These are phyloP conservation scores for Phytopythium ostracodes DNA, from an alignment of 352 stramenopile genomes.

Conservation along the genomic window DNA sequence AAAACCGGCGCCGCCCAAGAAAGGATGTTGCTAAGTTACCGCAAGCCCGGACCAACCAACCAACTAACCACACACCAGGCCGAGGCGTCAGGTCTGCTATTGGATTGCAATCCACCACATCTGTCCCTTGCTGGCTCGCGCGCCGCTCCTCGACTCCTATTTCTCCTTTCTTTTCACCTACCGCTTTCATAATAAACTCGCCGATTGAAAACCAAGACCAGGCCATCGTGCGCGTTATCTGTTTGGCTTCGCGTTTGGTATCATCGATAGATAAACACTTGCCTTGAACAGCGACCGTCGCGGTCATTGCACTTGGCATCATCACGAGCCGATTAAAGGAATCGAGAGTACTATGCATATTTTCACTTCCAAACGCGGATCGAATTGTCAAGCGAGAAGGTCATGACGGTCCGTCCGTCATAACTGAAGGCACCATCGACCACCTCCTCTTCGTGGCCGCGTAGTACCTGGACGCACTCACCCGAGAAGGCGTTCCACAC, in stretches of 20 bases:
- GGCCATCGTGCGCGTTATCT: not conserved
- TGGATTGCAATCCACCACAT: constrained; percentile 10
- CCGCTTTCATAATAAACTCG: constrained; percentile 8
- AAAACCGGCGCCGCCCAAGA: constrained; percentile 74
- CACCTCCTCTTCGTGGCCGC: constrained; percentile 63
- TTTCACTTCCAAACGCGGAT: constrained; percentile 50
- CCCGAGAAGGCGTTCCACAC: constrained; percentile 72
- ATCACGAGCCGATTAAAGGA: not conserved
- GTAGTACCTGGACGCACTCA: constrained; percentile 55
- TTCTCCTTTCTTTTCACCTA: constrained; percentile 1
- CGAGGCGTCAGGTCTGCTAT: constrained; percentile 1
- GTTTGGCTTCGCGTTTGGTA: too few relatives aligned
- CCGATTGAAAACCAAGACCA: not conserved
- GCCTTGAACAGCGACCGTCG: not conserved
- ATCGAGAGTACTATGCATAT: too few relatives aligned
- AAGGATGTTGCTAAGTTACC: constrained; percentile 75
- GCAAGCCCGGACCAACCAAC: not conserved
- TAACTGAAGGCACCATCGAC: constrained; percentile 63
- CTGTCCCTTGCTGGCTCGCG: constrained; percentile 11
- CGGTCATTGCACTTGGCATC: not conserved
- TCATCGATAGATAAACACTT: too few relatives aligned
- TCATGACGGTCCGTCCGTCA: constrained; percentile 42
- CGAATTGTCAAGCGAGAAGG: constrained; percentile 60
- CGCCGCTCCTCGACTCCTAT: constrained; percentile 11
- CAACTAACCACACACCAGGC: not conserved